Evolutionary conservation across 2,329 filamentous ascomycete genomes (phyloP).

Genomic region (Colletotrichum horii): DNA sequence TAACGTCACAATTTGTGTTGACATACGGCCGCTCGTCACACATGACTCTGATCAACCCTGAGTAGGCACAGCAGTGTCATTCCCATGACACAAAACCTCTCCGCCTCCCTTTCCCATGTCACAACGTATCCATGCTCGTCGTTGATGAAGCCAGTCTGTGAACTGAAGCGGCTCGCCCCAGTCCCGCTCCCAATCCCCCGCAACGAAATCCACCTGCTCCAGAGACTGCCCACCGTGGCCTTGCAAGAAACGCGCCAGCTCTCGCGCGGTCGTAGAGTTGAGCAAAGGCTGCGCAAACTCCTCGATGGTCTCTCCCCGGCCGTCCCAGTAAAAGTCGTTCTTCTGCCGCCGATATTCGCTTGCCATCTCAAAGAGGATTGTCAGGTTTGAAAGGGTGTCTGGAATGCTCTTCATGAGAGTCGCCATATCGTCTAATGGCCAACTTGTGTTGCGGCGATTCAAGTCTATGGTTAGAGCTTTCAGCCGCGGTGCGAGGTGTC

Average conservation of each 20-base stretch:
- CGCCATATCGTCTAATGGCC: background rate
- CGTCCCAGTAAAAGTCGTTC: background rate
- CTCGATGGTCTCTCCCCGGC: background rate
- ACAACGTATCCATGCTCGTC: background rate
- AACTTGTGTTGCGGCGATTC: background rate
- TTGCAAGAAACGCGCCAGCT: background rate
- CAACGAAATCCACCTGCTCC: background rate
- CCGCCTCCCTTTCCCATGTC: fast-evolving
- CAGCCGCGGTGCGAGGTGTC: background rate
- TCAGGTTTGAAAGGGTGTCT: background rate
- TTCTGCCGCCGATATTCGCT: background rate
- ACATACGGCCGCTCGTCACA: background rate
- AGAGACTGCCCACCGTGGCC: background rate
- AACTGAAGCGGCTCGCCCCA: background rate
- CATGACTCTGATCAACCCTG: background rate
- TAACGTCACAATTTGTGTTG: background rate
- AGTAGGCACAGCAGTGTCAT: background rate
- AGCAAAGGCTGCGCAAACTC: background rate
- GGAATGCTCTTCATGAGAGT: background rate
- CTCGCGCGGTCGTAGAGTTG: background rate
- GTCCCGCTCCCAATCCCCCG: background rate
- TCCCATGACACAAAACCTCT: background rate
- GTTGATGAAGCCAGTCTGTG: background rate
- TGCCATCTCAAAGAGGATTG: background rate
- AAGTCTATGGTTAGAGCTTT: background rate